Evolutionary conservation across 2,329 filamentous ascomycete species (phyloP), one percentile per base, ranked within the genome.

Genomic region (Hymenoscyphus albidus): DNA sequence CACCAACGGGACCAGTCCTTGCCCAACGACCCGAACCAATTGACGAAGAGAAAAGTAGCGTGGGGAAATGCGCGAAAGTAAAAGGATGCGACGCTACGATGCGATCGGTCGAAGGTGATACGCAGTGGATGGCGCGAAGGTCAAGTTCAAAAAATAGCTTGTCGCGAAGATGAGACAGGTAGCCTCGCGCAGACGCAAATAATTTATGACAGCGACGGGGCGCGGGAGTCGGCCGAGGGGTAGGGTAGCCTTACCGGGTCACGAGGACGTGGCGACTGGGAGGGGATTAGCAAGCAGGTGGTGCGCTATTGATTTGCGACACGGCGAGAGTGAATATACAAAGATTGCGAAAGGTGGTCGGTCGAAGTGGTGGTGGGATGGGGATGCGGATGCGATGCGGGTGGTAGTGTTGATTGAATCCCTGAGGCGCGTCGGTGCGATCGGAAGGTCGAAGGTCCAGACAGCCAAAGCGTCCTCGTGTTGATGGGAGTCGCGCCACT

Each of bases 391-490:
- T 6, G n/a, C 9, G 44, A 22, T 22, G 44, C 9, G 44, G 44
- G 18, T 51, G 44, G 44, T 51, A 22, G 44, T 48, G 44, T 48
- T 48, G 44, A 48, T 48, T 16, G 18, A 51, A 22, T 51, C 7
- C 35, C 35, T n/a, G 18, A 51, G 44, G 44, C 44, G 44, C 44
- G 44, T 51, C 44, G 44, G 44, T 48, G 44, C 44, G 44, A 48
- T 48, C 44, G 44, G 44, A 18, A 27, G 44, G n/a, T 51, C 44
- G 44, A 51, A 51, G 44, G 10, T 51, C 44, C 18, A 51, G 44
- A 51, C 44, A 51, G 22, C 44, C 44, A 51, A 51, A 51, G 44
- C 44, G 44, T 51, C 44, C 18, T 51, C n/a, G 44, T 51, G 18
- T 51, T 51, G 44, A 22, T 51, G 44, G 9, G 10, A 51, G 14